phyloP scores from a whole-genome alignment of 2,329 filamentous ascomycete species.

The Epichloe aotearoae region DNA sequence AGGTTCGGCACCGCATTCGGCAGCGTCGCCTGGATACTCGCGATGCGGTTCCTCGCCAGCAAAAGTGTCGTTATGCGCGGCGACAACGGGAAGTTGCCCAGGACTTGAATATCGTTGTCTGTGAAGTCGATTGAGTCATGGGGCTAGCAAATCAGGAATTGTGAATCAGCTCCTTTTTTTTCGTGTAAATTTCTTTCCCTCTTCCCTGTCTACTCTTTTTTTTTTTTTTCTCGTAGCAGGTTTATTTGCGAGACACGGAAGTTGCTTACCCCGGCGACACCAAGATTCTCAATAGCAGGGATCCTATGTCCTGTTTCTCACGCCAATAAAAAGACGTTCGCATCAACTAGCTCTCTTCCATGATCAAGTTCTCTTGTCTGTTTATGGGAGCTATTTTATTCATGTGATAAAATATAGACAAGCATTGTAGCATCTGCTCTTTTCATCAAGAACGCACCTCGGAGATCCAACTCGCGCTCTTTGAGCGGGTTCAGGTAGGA shows the following conservation, averaged over 20 bases:
- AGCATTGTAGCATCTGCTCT: conserved; percentile 85
- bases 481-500: conserved; percentile 98
- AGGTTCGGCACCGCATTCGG: conserved; percentile 69
- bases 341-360: conserved; percentile 64
- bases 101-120: conserved; percentile 86
- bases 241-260: background rate
- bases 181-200: background rate
- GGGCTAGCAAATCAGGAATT: conserved; percentile 39
- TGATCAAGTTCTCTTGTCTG: conserved; percentile 32
- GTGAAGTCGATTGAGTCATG: conserved; percentile 97
- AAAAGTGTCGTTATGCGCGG: conserved; percentile 80
- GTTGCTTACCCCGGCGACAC: conserved; percentile 70
- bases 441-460: conserved; percentile 82
- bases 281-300: conserved; percentile 92
- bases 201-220: background rate
- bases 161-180: background rate
- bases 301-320: conserved; percentile 83
- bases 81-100: conserved; percentile 86
- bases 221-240: background rate
- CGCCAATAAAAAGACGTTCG: conserved; percentile 34
- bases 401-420: conserved; percentile 1
- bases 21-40: conserved; percentile 64
- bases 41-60: conserved; percentile 77
- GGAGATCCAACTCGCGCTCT: conserved; percentile 96
- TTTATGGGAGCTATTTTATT: background rate